phyloP scores from a whole-genome alignment of 2,329 filamentous ascomycete genomes.

The Ophiostoma ulmi region DNA sequence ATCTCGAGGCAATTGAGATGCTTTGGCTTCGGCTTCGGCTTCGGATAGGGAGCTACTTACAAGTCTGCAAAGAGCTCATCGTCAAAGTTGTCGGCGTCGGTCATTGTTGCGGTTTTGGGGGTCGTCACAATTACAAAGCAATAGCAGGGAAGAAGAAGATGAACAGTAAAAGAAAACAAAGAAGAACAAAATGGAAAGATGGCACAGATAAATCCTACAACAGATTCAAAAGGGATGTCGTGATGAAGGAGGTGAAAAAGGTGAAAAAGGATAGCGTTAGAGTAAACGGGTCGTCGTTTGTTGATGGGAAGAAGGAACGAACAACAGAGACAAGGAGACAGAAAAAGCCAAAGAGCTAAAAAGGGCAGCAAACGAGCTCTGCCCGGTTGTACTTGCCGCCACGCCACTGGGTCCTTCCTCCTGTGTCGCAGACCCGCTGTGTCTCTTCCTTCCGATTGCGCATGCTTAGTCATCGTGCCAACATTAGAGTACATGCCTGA shows the following conservation, averaged over 20 bases:
- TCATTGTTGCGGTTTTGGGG: slow-evolving; percentile 45
- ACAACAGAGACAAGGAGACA: not conserved
- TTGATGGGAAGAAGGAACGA: slow-evolving; percentile 9
- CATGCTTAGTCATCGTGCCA: not conserved
- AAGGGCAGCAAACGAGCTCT: slow-evolving; percentile 4
- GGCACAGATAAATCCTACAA: not conserved
- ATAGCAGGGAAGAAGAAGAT: not conserved
- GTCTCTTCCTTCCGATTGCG: not conserved
- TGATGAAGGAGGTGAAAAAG: not conserved
- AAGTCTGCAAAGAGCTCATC: slow-evolving; percentile 90
- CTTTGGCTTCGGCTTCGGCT: not conserved
- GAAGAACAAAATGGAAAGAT: not conserved
- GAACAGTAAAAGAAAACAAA: not conserved
- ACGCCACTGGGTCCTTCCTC: not conserved
- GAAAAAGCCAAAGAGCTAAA: not conserved
- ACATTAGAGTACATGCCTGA: not conserved
- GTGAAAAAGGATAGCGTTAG: not conserved
- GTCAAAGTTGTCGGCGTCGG: slow-evolving; percentile 71
- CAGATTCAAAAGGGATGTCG: not conserved
- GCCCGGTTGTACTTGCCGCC: not conserved
- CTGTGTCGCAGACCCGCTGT: too few species aligned
- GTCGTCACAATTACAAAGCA: slow-evolving; percentile 4
- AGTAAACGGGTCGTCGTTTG: slow-evolving; percentile 2
- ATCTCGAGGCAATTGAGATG: not conserved
- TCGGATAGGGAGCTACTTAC: slow-evolving; percentile 48